Conservation (phyloP, 345 rosid genomes). For the Xanthoceras sorbifolium region DNA sequence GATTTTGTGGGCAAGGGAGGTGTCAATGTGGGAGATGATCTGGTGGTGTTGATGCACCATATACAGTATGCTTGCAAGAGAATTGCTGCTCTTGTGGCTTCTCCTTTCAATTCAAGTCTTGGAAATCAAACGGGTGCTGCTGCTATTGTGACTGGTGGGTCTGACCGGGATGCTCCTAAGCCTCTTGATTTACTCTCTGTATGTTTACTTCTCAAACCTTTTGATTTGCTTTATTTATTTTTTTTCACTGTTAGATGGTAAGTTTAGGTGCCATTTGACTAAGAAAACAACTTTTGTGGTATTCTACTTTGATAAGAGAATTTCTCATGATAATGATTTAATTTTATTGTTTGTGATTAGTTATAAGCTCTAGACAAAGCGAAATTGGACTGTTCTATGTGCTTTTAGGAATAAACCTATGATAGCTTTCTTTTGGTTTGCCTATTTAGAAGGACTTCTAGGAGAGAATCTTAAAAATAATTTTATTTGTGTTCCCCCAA, state of each 20-base stretch:
- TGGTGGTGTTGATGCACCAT: slow-evolving; percentile 70
- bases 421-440: not conserved
- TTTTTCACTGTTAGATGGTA: not conserved
- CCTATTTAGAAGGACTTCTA: not conserved
- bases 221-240: not conserved
- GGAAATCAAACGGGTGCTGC: slow-evolving; percentile 41
- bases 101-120: slow-evolving; percentile 77
- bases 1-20: slow-evolving; percentile 67
- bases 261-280: not conserved
- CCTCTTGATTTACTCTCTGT: slow-evolving; percentile 85
- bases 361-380: no score
- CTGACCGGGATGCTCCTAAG: slow-evolving; percentile 79
- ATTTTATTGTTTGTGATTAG: no score
- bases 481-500: not conserved
- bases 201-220: slow-evolving; percentile 19
- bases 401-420: no score
- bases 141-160: slow-evolving; percentile 35
- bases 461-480: not conserved
- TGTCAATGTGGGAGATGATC: slow-evolving; percentile 59
- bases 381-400: no score
- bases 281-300: no score
- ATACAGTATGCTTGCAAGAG: slow-evolving; percentile 90
- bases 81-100: slow-evolving; percentile 85
- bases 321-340: no score
- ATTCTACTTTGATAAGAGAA: no score